These are phyloP conservation scores for Hibiscus trionum DNA, from an alignment of 345 rosid genomes.

Conservation along the genomic window DNA sequence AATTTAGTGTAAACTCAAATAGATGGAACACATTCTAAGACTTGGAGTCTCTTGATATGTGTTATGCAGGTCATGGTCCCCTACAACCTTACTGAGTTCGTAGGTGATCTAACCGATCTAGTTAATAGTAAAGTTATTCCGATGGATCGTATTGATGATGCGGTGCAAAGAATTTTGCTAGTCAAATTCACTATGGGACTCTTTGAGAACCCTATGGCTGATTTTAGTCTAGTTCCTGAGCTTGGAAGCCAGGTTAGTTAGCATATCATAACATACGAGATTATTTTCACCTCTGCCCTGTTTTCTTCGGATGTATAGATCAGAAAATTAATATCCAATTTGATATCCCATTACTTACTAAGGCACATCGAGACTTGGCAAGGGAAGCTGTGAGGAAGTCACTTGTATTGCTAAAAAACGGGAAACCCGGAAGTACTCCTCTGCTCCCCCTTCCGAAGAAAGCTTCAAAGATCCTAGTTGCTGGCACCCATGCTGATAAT, in stretches of 20 bases:
- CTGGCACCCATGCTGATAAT: conserved; percentile 89
- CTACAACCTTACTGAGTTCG: conserved; percentile 58
- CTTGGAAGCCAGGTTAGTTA: conserved; percentile 75
- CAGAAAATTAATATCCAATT: neutral
- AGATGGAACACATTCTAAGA: neutral
- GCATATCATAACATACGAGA: neutral
- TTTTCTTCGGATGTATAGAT: neutral
- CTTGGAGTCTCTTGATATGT: conserved; percentile 21
- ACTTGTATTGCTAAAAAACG: conserved; percentile 86
- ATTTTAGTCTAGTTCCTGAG: conserved; percentile 56
- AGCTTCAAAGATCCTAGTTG: conserved; percentile 64
- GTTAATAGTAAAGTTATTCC: conserved; percentile 50
- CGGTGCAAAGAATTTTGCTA: conserved; percentile 64
- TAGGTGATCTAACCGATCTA: conserved; percentile 53
- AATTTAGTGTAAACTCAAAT: neutral
- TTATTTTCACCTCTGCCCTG: neutral
- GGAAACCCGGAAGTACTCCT: conserved; percentile 46
- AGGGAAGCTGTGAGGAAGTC: conserved; percentile 97
- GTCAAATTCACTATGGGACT: conserved; percentile 89
- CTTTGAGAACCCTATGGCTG: conserved; percentile 88
- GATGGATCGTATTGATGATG: conserved; percentile 86
- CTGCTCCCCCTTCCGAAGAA: conserved; percentile 78
- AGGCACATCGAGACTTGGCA: conserved; percentile 94
- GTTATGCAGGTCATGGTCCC: conserved; percentile 83
- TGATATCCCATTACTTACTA: conserved; percentile 8